Base-by-base conservation (phyloP, 2,329 filamentous ascomycete species). In the Ceratocystis cacaofunesta region DNA sequence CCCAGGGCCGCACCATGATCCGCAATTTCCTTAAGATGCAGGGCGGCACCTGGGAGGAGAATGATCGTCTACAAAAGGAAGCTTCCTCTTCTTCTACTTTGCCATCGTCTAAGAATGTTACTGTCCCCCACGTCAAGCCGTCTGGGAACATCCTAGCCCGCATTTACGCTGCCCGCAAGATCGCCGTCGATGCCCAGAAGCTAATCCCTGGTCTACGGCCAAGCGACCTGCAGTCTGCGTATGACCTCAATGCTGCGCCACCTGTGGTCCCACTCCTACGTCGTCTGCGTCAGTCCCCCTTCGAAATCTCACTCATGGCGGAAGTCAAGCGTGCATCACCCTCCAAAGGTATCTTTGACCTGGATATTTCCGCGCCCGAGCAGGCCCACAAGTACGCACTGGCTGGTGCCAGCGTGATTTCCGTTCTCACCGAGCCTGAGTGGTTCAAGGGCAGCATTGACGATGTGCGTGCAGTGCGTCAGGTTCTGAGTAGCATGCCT, bases 381-480 rank as follows among this genome's bases (percentile, higher is more conserved):
- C 94, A 99, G 75, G 94, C 95, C 52, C 85, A 86, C 69, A 90
- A 88, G 70, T 99, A 99, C 74, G 94, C 95, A 8, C 82, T 94
- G 63, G 92, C 94, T 5, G 95, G 94, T 15, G 94, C 94, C 61
- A 97, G 92, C 73, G 90, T 95, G 48, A 99, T 99, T 70, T 97
- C 94, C 1, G 94, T 99, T n/a, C 82, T 99, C 60, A 99, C 94
- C 0, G 94, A 99, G 76, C 94, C 95, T 0, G 89, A 97, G 72
- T 99, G 94, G 94, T 99, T 99, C 80, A 97, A 96, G 77, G 94
- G 94, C 61, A 95, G 88, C 75, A 92, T 99, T 68, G 92, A 99
- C 67, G 94, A 99, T 73, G 78, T 99, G 64, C 85, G 89, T 68
- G 85, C 87, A 43, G 94, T 97, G 36, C 85, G 94, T 57, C 89